Evolutionary conservation across 1,139 yeast genomes (phyloP).

Genomic region (Magnusiomyces clavatus): DNA sequence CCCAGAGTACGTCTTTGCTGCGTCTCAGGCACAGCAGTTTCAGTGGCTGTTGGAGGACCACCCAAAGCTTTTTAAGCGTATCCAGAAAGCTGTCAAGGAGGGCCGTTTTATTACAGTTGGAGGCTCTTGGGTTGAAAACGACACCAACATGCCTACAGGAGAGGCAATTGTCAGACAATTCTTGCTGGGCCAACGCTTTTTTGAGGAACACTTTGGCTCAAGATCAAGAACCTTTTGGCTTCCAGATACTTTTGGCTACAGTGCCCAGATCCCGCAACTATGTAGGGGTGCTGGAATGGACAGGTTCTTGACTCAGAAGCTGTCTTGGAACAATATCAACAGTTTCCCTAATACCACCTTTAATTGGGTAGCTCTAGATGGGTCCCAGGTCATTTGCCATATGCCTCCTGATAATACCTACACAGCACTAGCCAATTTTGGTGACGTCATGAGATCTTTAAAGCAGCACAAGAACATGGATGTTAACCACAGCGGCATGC

Average conservation of each 20-base stretch:
- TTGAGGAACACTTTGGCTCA: slow-evolving; percentile 67
- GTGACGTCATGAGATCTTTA: slow-evolving; percentile 78
- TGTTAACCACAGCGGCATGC: slow-evolving; percentile 63
- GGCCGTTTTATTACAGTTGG: slow-evolving; percentile 87
- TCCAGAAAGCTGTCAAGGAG: slow-evolving; percentile 57
- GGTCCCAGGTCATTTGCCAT: slow-evolving; percentile 85
- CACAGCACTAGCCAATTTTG: slow-evolving; percentile 87
- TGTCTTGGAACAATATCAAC: slow-evolving; percentile 94
- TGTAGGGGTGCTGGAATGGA: slow-evolving; percentile 79
- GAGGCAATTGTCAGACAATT: slow-evolving; percentile 87
- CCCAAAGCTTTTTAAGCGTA: slow-evolving; percentile 62
- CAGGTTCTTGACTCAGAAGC: slow-evolving; percentile 82
- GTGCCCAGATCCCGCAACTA: slow-evolving; percentile 90
- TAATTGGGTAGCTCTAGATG: slow-evolving; percentile 93
- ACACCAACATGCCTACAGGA: slow-evolving; percentile 88
- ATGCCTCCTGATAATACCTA: slow-evolving; percentile 98
- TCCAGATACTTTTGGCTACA: slow-evolving; percentile 96
- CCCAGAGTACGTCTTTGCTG: slow-evolving; percentile 90
- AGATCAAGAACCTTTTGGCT: slow-evolving; percentile 79
- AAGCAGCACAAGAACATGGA: slow-evolving; percentile 77
- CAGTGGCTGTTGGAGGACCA: slow-evolving; percentile 84
- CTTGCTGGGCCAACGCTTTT: slow-evolving; percentile 81
- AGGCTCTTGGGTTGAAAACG: slow-evolving; percentile 97
- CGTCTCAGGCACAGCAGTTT: slow-evolving; percentile 94
- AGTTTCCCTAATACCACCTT: slow-evolving; percentile 82